Evolutionary conservation across 768 basidiomycete genomes (phyloP).

Genomic region (Hericium coralloides): DNA sequence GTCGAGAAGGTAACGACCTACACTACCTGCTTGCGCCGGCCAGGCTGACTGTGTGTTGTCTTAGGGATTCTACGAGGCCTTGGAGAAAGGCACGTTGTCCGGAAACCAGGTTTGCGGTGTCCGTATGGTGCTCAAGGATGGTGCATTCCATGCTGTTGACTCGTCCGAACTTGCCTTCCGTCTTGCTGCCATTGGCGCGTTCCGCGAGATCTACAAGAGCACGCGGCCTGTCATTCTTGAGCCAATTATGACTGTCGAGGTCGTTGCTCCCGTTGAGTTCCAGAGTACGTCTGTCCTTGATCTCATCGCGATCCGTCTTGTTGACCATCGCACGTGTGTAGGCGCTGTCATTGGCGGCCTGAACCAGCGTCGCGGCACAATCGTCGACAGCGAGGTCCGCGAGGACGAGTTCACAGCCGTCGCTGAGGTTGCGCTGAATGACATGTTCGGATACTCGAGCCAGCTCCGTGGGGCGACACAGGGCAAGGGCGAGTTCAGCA

Average conservation of each 20-base stretch:
- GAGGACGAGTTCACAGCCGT: slow-evolving; percentile 93
- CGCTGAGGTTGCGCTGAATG: slow-evolving; percentile 91
- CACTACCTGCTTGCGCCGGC: neutral
- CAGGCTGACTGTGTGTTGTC: neutral
- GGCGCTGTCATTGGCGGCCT: slow-evolving; percentile 89
- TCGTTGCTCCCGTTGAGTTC: slow-evolving; percentile 93
- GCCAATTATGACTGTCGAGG: slow-evolving; percentile 98
- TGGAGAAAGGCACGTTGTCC: slow-evolving; percentile 83
- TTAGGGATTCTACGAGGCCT: slow-evolving; percentile 90
- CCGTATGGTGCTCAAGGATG: slow-evolving; percentile 84
- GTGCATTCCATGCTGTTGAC: slow-evolving; percentile 88
- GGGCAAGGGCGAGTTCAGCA: slow-evolving; percentile 88
- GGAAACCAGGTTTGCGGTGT: slow-evolving; percentile 85
- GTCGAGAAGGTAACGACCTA: slow-evolving; percentile 69
- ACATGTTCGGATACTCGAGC: slow-evolving; percentile 98
- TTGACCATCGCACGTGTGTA: slow-evolving; percentile 17
- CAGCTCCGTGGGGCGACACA: slow-evolving; percentile 91
- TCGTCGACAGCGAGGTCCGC: slow-evolving; percentile 91
- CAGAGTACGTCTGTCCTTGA: slow-evolving; percentile 47
- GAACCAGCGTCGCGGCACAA: slow-evolving; percentile 87
- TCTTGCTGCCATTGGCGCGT: slow-evolving; percentile 82
- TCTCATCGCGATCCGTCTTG: neutral
- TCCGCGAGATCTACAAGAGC: slow-evolving; percentile 79
- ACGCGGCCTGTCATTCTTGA: slow-evolving; percentile 81
- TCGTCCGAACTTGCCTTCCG: slow-evolving; percentile 96